A percentile compares a stretch with the other conserved stretches of the same genome.
Conservation (phyloP, 2,329 filamentous ascomycete species). For the Colletotrichum neosansevieriae region DNA sequence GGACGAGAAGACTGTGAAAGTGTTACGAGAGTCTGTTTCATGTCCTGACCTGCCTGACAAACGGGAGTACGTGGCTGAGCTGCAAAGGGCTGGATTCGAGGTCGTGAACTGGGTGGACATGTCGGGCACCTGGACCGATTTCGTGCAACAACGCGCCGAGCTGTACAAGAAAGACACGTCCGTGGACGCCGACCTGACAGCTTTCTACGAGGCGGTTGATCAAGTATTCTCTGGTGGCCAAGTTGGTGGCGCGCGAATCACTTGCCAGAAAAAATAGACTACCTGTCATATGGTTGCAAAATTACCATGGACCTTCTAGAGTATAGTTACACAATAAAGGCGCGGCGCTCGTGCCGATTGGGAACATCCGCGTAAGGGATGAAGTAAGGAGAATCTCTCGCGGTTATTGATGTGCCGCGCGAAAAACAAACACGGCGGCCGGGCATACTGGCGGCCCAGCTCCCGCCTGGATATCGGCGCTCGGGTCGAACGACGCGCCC, state of each 20-base stretch:
- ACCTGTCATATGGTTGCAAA: too few species aligned
- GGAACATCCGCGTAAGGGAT: background rate
- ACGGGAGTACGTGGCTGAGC: constrained; percentile 33
- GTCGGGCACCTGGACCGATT: constrained; percentile 39
- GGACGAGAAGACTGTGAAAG: constrained; percentile 7
- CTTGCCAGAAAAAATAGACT: constrained; percentile 23
- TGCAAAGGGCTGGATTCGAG: constrained; percentile 40
- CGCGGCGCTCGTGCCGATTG: background rate
- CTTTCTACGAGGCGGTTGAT: constrained; percentile 41
- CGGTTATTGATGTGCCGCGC: background rate
- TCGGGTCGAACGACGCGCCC: background rate
- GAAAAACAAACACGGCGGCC: background rate
- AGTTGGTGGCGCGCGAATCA: constrained; percentile 40
- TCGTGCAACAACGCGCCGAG: constrained; percentile 39
- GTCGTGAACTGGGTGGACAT: constrained; percentile 39
- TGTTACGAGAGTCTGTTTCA: constrained; percentile 38
- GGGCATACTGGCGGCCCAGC: background rate
- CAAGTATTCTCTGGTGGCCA: constrained; percentile 34
- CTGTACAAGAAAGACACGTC: constrained; percentile 29
- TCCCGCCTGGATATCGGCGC: background rate
- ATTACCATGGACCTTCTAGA: too few species aligned
- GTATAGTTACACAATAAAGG: too few species aligned
- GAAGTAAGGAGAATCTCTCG: constrained; percentile 2
- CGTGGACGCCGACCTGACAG: constrained; percentile 28
- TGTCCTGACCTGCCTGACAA: constrained; percentile 40